A percentile compares a stretch with the other conserved stretches of the same genome.
Conservation (phyloP, 208 protist species). For the Leishmania amazonensis region DNA sequence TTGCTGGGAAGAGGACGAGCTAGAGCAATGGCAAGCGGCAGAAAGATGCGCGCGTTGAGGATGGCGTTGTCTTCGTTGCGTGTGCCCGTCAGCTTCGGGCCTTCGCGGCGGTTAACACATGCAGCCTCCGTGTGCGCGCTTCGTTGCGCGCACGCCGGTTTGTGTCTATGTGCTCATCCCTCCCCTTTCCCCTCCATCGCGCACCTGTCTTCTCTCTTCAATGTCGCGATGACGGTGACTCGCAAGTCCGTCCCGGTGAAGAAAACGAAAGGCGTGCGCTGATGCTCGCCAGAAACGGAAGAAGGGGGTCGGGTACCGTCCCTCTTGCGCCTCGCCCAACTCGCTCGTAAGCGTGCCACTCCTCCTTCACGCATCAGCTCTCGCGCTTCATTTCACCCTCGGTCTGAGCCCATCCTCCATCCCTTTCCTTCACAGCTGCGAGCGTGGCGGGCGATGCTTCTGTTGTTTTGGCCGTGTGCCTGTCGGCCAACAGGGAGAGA, state of each 20-base stretch:
- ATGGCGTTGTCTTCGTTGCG: neutral
- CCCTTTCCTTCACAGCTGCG: neutral
- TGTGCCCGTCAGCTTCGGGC: neutral
- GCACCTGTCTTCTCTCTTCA: neutral
- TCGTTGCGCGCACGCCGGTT: neutral
- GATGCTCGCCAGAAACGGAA: neutral
- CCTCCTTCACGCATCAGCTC: neutral
- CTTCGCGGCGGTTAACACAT: neutral
- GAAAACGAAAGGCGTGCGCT: neutral
- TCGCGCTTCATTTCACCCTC: neutral
- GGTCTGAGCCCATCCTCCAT: neutral
- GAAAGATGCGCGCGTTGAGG: neutral
- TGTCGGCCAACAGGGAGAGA: neutral
- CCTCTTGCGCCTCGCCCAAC: neutral
- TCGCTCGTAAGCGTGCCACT: neutral
- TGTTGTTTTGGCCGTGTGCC: neutral
- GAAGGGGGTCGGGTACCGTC: neutral
- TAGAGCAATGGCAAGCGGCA: neutral
- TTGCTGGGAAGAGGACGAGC: neutral
- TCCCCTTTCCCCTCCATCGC: too few species aligned
- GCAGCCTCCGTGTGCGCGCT: neutral
- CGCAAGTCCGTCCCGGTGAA: neutral
- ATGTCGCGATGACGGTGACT: neutral
- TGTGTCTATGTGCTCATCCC: neutral
- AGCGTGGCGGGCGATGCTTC: neutral